Conservation (phyloP, 257 asterid genomes). For the Nemophila menziesii region DNA sequence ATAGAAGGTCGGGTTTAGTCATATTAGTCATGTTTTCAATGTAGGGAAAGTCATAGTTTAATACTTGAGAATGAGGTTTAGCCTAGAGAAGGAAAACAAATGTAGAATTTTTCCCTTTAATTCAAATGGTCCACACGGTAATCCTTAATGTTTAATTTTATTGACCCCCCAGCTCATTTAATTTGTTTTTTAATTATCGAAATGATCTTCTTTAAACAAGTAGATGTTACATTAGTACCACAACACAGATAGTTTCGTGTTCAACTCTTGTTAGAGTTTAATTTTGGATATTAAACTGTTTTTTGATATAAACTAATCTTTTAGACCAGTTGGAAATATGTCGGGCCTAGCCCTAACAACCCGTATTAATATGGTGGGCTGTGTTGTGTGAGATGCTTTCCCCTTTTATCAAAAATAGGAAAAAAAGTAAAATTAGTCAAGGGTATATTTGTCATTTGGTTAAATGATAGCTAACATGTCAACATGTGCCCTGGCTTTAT, state of each 20-base stretch:
- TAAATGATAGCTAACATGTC: slow-evolving; percentile 22
- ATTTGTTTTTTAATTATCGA: slow-evolving; percentile 16
- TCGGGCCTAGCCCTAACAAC: no score
- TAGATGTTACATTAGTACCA: slow-evolving; percentile 14
- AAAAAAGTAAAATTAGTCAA: no score
- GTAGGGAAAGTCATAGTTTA: slow-evolving; percentile 2
- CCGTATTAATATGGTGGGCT: no score
- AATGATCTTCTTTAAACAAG: slow-evolving; percentile 3
- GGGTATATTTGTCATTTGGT: slow-evolving; percentile 23
- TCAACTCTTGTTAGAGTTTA: slow-evolving; percentile 10
- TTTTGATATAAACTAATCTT: neutral
- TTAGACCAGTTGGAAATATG: no score
- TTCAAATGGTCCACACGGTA: slow-evolving; percentile 9
- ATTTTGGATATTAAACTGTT: no score
- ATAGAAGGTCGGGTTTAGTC: neutral
- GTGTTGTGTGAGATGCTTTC: no score
- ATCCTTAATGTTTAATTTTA: slow-evolving; percentile 10
- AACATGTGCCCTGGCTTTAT: slow-evolving; percentile 25
- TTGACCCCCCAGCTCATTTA: slow-evolving; percentile 42
- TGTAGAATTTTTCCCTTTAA: slow-evolving; percentile 6
- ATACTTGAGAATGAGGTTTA: slow-evolving; percentile 9
- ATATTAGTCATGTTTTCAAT: neutral
- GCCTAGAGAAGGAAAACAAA: slow-evolving; percentile 12
- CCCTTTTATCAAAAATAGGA: no score
- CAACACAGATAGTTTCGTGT: slow-evolving; percentile 6